Evolutionary conservation across 495 filamentous ascomycete species (phyloP).

Genomic region (Cenococcum geophilum): DNA sequence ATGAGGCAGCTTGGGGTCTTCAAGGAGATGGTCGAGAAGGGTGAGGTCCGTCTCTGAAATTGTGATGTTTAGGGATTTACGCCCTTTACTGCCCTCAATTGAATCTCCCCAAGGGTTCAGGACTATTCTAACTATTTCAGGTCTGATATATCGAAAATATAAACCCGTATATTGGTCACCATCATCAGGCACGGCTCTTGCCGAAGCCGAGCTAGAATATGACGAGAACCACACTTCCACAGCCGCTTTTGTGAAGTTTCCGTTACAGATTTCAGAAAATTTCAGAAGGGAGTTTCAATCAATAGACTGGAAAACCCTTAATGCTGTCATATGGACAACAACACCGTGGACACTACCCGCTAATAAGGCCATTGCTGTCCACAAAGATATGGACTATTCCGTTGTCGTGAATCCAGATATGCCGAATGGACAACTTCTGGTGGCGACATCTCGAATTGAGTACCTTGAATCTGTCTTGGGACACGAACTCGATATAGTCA

Average conservation of each 20-base stretch:
- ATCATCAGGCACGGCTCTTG: conserved; percentile 81
- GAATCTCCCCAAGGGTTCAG: too few species aligned
- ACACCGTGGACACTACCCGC: conserved; percentile 97
- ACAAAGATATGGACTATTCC: conserved; percentile 63
- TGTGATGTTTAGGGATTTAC: not conserved
- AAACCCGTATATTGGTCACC: conserved; percentile 98
- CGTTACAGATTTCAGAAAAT: conserved; percentile 50
- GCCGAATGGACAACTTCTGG: conserved; percentile 7
- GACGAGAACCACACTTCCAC: conserved; percentile 74
- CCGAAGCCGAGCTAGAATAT: conserved; percentile 92
- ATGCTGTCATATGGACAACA: conserved; percentile 90
- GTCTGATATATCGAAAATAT: conserved; percentile 74
- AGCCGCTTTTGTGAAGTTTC: conserved; percentile 78
- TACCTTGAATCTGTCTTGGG: conserved; percentile 15
- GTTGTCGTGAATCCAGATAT: conserved; percentile 52
- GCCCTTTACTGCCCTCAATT: not conserved
- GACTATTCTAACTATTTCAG: conserved; percentile 16
- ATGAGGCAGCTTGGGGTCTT: conserved; percentile 81
- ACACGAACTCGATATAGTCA: conserved; percentile 41
- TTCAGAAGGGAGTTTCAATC: conserved; percentile 41
- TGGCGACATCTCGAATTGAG: conserved; percentile 22
- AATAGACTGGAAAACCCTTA: conserved; percentile 42
- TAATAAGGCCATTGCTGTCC: conserved; percentile 80
- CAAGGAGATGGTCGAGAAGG: conserved; percentile 72
- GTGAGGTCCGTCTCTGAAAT: conserved; percentile 33